Evolutionary conservation across 2,329 filamentous ascomycete species (phyloP).

Genomic region (Juglanconis juglandina): DNA sequence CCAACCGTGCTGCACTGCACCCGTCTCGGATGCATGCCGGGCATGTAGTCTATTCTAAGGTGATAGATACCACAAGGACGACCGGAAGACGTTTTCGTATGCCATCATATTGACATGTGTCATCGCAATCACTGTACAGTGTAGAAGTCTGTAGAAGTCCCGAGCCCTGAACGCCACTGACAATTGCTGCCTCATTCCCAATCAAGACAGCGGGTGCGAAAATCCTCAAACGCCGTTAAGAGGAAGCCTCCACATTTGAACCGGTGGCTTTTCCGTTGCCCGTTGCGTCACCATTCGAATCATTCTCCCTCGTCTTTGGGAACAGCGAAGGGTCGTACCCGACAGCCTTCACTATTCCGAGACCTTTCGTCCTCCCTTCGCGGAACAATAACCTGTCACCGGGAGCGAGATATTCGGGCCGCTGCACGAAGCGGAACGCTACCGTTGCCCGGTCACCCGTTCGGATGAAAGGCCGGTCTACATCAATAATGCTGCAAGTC

Average conservation of each 20-base stretch:
- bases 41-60: not conserved
- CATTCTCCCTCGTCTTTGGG: constrained; percentile 1
- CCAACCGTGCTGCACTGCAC: not conserved
- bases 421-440: constrained; percentile 89
- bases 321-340: constrained; percentile 69
- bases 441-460: constrained; percentile 93
- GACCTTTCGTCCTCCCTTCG: constrained; percentile 89
- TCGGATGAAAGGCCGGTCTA: constrained; percentile 91
- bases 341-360: constrained; percentile 89
- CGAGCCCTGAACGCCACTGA: not conserved
- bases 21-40: not conserved
- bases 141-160: not conserved
- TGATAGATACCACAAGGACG: not conserved
- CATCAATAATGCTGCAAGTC: constrained; percentile 95
- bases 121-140: not conserved
- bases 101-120: not conserved
- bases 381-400: constrained; percentile 90
- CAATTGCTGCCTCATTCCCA: not conserved
- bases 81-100: not conserved
- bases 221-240: not conserved
- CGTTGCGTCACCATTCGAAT: not conserved
- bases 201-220: not conserved
- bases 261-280: not conserved
- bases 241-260: not conserved
- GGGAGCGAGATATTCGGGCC: constrained; percentile 85